Evolutionary conservation across 805 yeast genomes (phyloP).

Genomic region (Lipomyces yamadae): DNA sequence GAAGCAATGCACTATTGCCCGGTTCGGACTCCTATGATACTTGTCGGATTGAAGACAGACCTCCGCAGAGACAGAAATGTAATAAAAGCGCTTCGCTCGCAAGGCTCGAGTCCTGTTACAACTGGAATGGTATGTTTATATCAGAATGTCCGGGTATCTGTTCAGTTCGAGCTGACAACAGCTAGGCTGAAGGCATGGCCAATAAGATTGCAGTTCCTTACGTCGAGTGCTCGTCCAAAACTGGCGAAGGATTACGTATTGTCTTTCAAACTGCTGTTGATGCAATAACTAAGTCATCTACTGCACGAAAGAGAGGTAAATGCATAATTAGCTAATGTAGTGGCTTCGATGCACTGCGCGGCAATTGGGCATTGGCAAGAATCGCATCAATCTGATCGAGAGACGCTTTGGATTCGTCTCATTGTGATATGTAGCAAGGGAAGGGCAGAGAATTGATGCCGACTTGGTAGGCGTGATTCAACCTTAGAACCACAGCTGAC

Average conservation of each 20-base stretch:
- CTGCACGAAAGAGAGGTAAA: slow-evolving; percentile 2
- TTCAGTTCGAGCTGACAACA: background rate
- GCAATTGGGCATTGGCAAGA: too few species aligned
- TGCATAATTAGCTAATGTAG: slow-evolving; percentile 13
- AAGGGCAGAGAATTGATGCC: background rate
- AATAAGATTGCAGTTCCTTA: slow-evolving; percentile 66
- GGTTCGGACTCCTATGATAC: slow-evolving; percentile 64
- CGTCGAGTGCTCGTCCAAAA: slow-evolving; percentile 78
- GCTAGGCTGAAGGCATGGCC: slow-evolving; percentile 55
- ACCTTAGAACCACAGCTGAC: too few species aligned
- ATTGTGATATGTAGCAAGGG: background rate
- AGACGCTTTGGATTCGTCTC: background rate
- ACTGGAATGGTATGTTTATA: background rate
- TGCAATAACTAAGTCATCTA: background rate
- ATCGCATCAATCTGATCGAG: too few species aligned
- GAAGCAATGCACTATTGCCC: slow-evolving; percentile 86
- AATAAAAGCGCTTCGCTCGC: slow-evolving; percentile 36
- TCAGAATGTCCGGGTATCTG: background rate
- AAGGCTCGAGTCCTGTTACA: slow-evolving; percentile 42
- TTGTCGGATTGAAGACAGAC: slow-evolving; percentile 86
- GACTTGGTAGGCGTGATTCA: too few species aligned
- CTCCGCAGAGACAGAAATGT: slow-evolving; percentile 46
- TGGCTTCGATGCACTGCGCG: background rate
- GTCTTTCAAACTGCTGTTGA: slow-evolving; percentile 45
- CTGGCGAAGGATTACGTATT: slow-evolving; percentile 65